Evolutionary conservation across 192 early-diverging fungal species (phyloP).

Genomic region (Coemansia reversa): DNA sequence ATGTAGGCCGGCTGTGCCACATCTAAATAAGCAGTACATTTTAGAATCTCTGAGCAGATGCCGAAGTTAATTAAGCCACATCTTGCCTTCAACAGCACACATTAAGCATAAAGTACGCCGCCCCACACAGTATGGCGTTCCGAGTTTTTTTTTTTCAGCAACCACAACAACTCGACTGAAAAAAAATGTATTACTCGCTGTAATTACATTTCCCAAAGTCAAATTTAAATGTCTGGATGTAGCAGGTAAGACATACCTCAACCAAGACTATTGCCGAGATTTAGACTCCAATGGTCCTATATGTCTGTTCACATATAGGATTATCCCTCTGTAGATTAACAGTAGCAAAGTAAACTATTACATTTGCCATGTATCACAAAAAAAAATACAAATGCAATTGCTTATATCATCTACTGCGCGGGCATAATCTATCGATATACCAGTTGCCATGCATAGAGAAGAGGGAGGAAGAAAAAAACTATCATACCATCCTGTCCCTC

Average conservation of each 20-base stretch:
- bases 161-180: neutral
- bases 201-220: neutral
- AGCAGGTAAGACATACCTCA: neutral
- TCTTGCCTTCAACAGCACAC: neutral
- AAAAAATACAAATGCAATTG: conserved; percentile 6
- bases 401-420: conserved; percentile 5
- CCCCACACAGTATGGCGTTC: neutral
- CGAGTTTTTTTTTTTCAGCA: neutral
- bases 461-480: no score
- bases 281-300: neutral
- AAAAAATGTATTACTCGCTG: neutral
- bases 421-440: neutral
- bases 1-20: neutral
- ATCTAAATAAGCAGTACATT: neutral
- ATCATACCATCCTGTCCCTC: no score
- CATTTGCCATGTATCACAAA: neutral
- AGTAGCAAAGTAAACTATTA: neutral
- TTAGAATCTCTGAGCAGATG: neutral
- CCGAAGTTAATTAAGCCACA: neutral
- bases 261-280: neutral
- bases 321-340: neutral
- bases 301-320: neutral
- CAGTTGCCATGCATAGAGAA: neutral
- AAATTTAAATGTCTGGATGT: neutral
- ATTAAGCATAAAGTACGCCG: neutral